Evolutionary conservation across 116 monocot species (phyloP), one percentile per base, ranked within the genome.

Genomic region (Zostera marina): DNA sequence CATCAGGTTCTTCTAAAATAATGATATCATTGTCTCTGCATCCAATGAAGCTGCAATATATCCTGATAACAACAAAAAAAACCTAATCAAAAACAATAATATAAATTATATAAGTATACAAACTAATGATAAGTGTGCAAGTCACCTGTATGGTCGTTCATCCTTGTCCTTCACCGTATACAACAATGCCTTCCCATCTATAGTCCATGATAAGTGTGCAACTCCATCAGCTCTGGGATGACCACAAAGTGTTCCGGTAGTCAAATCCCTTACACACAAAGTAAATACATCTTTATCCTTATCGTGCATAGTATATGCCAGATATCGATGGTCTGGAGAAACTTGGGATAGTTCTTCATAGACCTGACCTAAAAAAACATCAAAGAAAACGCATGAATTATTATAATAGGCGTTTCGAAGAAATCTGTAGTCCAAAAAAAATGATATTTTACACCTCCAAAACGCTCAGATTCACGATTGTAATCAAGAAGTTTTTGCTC

Each of bases 231-330:
- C 77, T 60, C 57, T 73, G 44, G 96, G 96, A 53, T 72, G 77
- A n/a, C 72, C 72, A 55, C 64, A 78, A 48, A 78, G 73, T 46
- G 74, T 54, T 40, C 80, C 89, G 39, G 67, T 83, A 51, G 53
- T 44, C 64, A 96, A 76, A 72, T 96, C 89, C 63, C 75, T 81
- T 13, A 96, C 80, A 53, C 74, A 82, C 69, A 96, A 59, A 12
- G 70, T 80, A 52, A 82, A 89, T 14, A 68, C 69, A 48, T 89
- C 89, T 49, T 89, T 89, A 16, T 96, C 85, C 67, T 89, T 96
- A 64, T 96, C 85, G 64, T 85, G 89, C 84, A 89, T 85, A 11
- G 96, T 89, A 47, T 89, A 96, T 56, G 96, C 96, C 71, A 96
- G 74, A 59, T 70, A 96, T 9, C 76, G 79, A 58, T 89, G 96